phyloP scores from a whole-genome alignment of 1,284 basidiomycete species.

The Ceratobasidium sp. region DNA sequence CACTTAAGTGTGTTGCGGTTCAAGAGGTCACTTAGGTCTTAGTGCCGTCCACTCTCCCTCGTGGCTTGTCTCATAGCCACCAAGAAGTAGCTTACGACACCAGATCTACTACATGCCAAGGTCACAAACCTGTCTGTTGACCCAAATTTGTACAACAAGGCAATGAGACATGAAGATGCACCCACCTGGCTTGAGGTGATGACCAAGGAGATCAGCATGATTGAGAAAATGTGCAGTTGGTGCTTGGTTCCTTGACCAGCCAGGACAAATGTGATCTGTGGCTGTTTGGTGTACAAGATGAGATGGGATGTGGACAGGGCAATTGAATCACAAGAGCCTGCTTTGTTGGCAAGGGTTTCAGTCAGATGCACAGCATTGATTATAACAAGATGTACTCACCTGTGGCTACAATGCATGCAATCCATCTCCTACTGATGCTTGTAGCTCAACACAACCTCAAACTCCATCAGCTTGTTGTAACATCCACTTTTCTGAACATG shows the following conservation, averaged over 20 bases:
- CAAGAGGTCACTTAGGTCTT: no score
- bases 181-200: neutral
- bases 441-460: slow-evolving; percentile 49
- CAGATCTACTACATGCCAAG: neutral
- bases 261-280: slow-evolving; percentile 23
- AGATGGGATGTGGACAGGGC: slow-evolving; percentile 50
- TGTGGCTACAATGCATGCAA: slow-evolving; percentile 49
- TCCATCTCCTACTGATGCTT: slow-evolving; percentile 50
- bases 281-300: slow-evolving; percentile 47
- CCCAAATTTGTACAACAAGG: neutral
- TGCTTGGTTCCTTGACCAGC: neutral
- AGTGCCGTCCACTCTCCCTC: no score
- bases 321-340: slow-evolving; percentile 48
- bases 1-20: no score
- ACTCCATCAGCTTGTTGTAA: slow-evolving; percentile 49
- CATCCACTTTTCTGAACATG: slow-evolving; percentile 48
- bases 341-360: slow-evolving; percentile 55
- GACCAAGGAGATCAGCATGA: slow-evolving; percentile 5
- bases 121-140: neutral
- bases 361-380: slow-evolving; percentile 53
- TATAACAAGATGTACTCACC: slow-evolving; percentile 55
- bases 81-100: neutral
- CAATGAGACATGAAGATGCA: neutral
- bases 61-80: no score
- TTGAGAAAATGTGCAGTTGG: slow-evolving; percentile 14